Conservation (phyloP, 306 rosid species). For the Glycine soja region DNA sequence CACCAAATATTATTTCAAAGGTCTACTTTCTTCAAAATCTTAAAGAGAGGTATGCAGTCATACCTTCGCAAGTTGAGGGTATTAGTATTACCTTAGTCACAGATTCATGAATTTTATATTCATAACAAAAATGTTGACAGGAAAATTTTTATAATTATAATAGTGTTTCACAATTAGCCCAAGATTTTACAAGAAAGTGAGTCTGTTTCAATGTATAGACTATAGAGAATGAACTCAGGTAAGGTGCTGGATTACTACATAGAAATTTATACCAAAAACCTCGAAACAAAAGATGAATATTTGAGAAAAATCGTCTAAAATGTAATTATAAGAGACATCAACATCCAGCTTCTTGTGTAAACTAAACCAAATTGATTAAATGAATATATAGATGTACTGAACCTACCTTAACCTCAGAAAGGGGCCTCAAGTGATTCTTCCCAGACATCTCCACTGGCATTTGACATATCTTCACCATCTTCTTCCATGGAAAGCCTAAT, state of each 20-base stretch:
- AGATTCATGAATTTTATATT: too few relatives aligned
- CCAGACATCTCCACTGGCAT: slow-evolving; percentile 99
- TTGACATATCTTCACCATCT: slow-evolving; percentile 99
- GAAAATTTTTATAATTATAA: too few relatives aligned
- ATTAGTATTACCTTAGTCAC: too few relatives aligned
- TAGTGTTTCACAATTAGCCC: too few relatives aligned
- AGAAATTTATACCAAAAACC: not conserved
- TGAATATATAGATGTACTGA: not conserved
- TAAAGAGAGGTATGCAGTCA: too few relatives aligned
- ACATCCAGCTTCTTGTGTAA: slow-evolving; percentile 18
- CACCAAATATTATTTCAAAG: too few relatives aligned
- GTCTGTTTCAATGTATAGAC: not conserved
- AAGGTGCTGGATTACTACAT: not conserved
- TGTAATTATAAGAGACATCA: slow-evolving; percentile 4
- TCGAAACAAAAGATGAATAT: not conserved
- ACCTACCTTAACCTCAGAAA: slow-evolving; percentile 70
- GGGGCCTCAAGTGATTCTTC: slow-evolving; percentile 99
- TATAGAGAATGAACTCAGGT: not conserved
- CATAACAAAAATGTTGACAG: too few relatives aligned
- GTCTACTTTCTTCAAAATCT: too few relatives aligned
- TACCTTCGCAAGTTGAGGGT: too few relatives aligned
- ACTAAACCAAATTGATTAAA: not conserved
- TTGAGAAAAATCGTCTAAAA: not conserved
- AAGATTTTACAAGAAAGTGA: not conserved
- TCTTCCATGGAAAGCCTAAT: slow-evolving; percentile 99